Percentiles rank a stretch among this genome's conserved stretches.
These are phyloP conservation scores for Paxillus rubicundulus DNA, from an alignment of 768 basidiomycete genomes.

Conservation along the genomic window DNA sequence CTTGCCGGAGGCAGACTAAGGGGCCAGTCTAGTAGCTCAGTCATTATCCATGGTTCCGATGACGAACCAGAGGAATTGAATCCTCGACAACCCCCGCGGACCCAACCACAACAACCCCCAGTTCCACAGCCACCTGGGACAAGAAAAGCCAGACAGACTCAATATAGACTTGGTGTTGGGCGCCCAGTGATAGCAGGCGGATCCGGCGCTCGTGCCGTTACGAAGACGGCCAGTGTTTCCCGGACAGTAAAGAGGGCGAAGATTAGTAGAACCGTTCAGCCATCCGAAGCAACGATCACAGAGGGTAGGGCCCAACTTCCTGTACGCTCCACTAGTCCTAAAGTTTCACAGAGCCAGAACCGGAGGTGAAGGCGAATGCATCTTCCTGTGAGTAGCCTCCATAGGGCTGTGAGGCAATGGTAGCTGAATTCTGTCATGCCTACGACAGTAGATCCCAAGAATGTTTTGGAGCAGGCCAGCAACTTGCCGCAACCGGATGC, in stretches of 20 bases:
- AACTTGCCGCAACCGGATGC: slow-evolving; percentile 6
- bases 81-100: slow-evolving; percentile 18
- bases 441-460: slow-evolving; percentile 6
- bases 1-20: slow-evolving; percentile 27
- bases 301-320: slow-evolving; percentile 40
- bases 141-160: slow-evolving; percentile 71
- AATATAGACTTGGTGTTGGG: slow-evolving; percentile 68
- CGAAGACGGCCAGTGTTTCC: slow-evolving; percentile 54
- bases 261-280: slow-evolving; percentile 47
- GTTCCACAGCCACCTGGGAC: slow-evolving; percentile 42
- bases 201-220: slow-evolving; percentile 60
- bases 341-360: slow-evolving; percentile 26
- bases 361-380: slow-evolving; percentile 8
- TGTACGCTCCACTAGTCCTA: slow-evolving; percentile 5
- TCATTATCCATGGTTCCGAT: slow-evolving; percentile 41
- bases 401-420: not conserved
- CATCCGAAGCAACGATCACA: slow-evolving; percentile 53
- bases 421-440: not conserved
- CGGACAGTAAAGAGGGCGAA: slow-evolving; percentile 48
- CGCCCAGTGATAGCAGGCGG: slow-evolving; percentile 67
- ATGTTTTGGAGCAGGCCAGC: not conserved
- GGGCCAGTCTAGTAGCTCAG: slow-evolving; percentile 33
- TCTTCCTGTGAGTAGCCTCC: slow-evolving; percentile 13
- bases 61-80: slow-evolving; percentile 39
- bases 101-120: slow-evolving; percentile 15